Base-by-base conservation (phyloP, 1,139 yeast species). In the Hanseniaspora sp. region DNA sequence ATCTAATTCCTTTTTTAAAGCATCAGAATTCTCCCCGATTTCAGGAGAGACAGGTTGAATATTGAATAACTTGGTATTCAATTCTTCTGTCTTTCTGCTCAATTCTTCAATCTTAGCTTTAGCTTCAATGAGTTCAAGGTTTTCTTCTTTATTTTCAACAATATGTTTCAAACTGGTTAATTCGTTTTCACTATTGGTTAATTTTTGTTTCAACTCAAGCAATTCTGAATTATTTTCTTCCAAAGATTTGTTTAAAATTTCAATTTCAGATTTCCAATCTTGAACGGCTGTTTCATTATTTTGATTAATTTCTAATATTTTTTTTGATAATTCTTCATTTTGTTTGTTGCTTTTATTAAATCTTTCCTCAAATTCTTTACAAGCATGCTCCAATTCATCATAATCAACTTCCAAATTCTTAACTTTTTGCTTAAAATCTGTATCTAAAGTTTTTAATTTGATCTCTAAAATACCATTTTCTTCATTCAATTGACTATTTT, bases 311-410 rank as follows among this genome's bases (percentile, higher is more conserved):
- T 70, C 69, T 56, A 81, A 82, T 60, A 80, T 81, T 59, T 77
- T 80, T 53, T 67, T 65, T 62, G 80, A 84, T 37, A 78, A 75
- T 45, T 61, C 30, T 64, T 68, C 56, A 64, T 71, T 45, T 43
- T 43, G 42, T 9, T 12, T 34, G 17, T 43, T 12, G 31, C n/a
- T 73, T 62, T 44, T 67, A 65, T 1, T 62, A 58, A 9, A 79
- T 61, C 56, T 72, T 71, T 62, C 61, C 39, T 71, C 70, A 54
- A 71, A 68, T n/a, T 71, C 70, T 8, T 63, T 61, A 56, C 51
- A 41, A 13, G 54, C 31, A 11, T 56, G 54, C 13, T 53, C 56
- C 31, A 54, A 43, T 13, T 60, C 48, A 1, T 61, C 63, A 9
- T 60, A 62, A 30, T 61, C 58, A 17, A 35, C 23, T 31, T 59